Evolutionary conservation across 139 green algal genomes (phyloP).

Genomic region (Tetradesmus lagerheimii): DNA sequence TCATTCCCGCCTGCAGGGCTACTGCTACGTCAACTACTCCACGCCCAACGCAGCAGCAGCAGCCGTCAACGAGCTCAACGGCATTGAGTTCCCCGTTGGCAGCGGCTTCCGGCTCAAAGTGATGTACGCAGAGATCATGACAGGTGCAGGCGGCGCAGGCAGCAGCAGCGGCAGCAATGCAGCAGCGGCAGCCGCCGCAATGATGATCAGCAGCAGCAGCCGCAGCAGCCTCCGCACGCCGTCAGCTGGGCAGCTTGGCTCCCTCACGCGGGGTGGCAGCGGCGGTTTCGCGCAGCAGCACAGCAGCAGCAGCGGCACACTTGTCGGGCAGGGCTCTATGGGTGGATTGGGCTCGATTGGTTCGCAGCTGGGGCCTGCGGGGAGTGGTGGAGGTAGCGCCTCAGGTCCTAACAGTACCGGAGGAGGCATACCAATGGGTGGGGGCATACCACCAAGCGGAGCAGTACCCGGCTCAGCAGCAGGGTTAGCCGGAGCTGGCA

Average conservation of each 20-base stretch:
- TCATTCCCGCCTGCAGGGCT: constrained; percentile 70
- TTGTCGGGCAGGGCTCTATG: neutral
- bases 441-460: neutral
- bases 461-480: neutral
- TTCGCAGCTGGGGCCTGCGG: neutral
- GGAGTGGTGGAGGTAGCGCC: neutral
- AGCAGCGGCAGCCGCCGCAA: neutral
- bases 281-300: constrained; percentile 10
- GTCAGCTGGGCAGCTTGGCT: constrained; percentile 14
- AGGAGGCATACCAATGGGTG: neutral
- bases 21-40: constrained; percentile 92
- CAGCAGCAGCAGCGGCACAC: neutral
- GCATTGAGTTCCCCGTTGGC: constrained; percentile 85
- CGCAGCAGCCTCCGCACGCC: constrained; percentile 36
- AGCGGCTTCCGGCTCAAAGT: constrained; percentile 88
- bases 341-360: neutral
- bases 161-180: neutral
- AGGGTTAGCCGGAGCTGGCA: neutral
- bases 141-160: neutral
- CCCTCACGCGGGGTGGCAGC: neutral
- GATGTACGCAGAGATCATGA: constrained; percentile 56
- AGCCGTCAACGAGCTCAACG: constrained; percentile 85
- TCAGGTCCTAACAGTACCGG: neutral
- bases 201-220: constrained; percentile 42
- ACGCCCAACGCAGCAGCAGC: constrained; percentile 74